Evolutionary conservation across 306 rosid genomes (phyloP), one percentile per base, ranked within the genome.

Genomic region (Gynostemma pentaphyllum): DNA sequence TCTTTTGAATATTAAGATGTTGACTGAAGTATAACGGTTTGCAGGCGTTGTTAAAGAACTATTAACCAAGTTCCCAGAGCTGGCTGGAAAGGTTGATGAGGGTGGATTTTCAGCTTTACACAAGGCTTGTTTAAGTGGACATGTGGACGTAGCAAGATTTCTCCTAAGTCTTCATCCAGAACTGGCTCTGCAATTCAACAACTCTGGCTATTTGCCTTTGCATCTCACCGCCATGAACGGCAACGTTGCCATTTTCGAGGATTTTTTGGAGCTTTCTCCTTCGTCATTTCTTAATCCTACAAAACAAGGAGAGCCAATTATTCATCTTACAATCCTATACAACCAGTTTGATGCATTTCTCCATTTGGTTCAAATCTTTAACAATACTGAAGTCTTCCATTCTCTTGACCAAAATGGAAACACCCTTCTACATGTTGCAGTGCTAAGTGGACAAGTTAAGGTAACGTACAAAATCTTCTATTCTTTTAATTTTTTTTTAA

Each of bases 141-240:
- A 82, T 47, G 68, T 50, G 36, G 88, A 87, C 66, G 69, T 82
- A 68, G 76, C 70, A 7, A 74, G 85, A 78, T 75, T 82, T 54
- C 80, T 84, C 6, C 70, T 82, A 11, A 67, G 44, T 27, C 68
- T 85, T 9, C 73, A 76, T 65, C 69, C 70, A 12, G 73, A 55
- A 18, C 68, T 80, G 2, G 68, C 84, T 13, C 65, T 78, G 32
- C 75, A 72, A 21, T 70, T 57, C 63, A 80, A 82, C 79, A 67
- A 74, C 74, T 77, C 76, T 44, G 86, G 95, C n/a, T 87, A 79
- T 7, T 76, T 83, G 28, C 85, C 95, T 4, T 37, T 78, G 70
- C 90, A 87, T 39, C 71, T 72, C 51, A 81, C 88, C 10, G 78
- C 79, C 11, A 78, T 76, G 34, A 75, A 74, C 23, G 95, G 95